phyloP scores from a whole-genome alignment of 2,329 filamentous ascomycete species.

The Curvularia sp. region DNA sequence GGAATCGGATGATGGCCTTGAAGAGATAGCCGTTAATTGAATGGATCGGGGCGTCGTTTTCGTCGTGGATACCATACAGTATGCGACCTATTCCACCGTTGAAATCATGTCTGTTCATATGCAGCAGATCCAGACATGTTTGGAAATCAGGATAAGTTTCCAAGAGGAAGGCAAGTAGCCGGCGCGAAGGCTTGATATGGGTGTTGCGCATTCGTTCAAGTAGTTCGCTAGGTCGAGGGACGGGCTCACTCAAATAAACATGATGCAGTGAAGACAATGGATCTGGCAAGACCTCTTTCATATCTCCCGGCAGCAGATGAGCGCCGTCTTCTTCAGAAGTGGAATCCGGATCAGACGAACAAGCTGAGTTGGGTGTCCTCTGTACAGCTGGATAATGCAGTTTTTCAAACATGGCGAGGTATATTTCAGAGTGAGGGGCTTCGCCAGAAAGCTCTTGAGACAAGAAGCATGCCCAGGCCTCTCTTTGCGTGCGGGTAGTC shows the following conservation, averaged over 20 bases:
- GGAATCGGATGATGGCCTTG: constrained; percentile 38
- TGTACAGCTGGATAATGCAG: constrained; percentile 50
- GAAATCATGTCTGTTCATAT: constrained; percentile 25
- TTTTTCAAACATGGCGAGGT: constrained; percentile 65
- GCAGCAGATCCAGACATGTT: constrained; percentile 29
- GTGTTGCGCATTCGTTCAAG: constrained; percentile 64
- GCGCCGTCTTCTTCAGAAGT: constrained; percentile 8
- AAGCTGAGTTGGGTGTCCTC: constrained; percentile 10
- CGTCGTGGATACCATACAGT: constrained; percentile 27
- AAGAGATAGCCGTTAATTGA: constrained; percentile 37
- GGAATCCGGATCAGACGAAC: constrained; percentile 12
- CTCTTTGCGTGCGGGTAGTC: constrained; percentile 65
- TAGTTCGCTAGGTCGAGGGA: constrained; percentile 66
- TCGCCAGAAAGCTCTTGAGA: constrained; percentile 58
- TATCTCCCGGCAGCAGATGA: constrained; percentile 64
- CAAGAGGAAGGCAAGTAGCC: constrained; percentile 64
- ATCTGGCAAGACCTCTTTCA: constrained; percentile 61
- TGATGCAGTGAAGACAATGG: constrained; percentile 68
- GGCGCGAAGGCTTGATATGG: constrained; percentile 58
- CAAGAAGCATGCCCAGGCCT: constrained; percentile 71
- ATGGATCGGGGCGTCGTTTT: constrained; percentile 8
- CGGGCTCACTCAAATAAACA: constrained; percentile 67
- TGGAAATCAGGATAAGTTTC: constrained; percentile 41
- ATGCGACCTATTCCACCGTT: constrained; percentile 33
- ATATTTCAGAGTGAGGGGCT: constrained; percentile 53